Conservation (phyloP, 345 rosid species). For the Erodium maritimum region DNA sequence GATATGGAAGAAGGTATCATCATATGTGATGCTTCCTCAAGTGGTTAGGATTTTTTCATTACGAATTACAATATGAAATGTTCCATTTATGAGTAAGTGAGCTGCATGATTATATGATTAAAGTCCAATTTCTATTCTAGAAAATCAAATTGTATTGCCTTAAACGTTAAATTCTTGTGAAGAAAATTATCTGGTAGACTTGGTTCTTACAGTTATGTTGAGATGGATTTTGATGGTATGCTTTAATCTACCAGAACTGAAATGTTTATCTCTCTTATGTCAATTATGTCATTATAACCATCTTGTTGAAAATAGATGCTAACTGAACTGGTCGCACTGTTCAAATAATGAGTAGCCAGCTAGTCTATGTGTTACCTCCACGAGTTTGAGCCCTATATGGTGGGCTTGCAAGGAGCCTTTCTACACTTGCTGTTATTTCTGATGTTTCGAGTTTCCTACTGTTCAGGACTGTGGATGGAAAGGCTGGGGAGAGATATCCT, state of each 20-base stretch:
- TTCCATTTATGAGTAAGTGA: neutral
- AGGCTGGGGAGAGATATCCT: conserved; percentile 93
- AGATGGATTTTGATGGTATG: too few species aligned
- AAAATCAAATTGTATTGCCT: neutral
- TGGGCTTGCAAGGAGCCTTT: neutral
- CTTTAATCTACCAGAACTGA: neutral
- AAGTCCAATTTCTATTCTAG: neutral
- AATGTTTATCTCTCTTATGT: neutral
- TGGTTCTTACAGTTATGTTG: neutral
- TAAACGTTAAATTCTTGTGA: neutral
- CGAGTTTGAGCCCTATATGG: neutral
- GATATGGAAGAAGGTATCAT: neutral
- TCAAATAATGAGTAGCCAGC: neutral
- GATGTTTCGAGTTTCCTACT: conserved; percentile 8
- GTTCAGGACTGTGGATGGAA: conserved; percentile 82
- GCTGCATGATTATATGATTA: neutral
- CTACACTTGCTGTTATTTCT: neutral
- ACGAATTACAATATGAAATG: neutral
- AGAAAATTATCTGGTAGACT: neutral
- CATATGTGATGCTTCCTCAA: neutral
- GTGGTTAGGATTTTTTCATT: neutral
- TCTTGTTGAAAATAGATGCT: neutral
- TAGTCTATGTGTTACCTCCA: neutral
- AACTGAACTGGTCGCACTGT: neutral
- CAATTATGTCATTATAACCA: neutral